A percentile compares a stretch with the other conserved stretches of the same genome.
phyloP scores from a whole-genome alignment of 352 stramenopile genomes.

The Globisporangium nunn region DNA sequence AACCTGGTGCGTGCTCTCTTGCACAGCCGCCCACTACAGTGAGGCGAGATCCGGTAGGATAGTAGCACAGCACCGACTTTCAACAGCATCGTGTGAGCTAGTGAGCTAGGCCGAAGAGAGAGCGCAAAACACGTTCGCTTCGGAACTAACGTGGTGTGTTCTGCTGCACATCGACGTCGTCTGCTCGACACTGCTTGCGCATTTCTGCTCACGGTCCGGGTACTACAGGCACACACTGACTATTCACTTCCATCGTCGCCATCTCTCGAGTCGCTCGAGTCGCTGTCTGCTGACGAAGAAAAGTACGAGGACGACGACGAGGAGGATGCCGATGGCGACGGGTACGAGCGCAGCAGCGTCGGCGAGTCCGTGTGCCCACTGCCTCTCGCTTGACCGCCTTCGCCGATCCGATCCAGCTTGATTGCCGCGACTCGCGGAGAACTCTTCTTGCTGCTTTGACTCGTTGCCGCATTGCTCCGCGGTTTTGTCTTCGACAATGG shows the following conservation, averaged over 20 bases:
- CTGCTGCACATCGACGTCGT: background rate
- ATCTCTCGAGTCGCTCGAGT: slow-evolving; percentile 43
- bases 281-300: slow-evolving; percentile 65
- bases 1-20: too few species aligned
- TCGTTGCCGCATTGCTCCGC: background rate
- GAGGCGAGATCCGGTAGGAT: too few species aligned
- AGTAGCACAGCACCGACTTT: too few species aligned
- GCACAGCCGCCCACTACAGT: too few species aligned
- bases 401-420: slow-evolving; percentile 9
- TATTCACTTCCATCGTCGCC: slow-evolving; percentile 30
- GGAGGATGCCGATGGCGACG: slow-evolving; percentile 48
- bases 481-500: slow-evolving; percentile 17
- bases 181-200: background rate
- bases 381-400: background rate
- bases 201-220: background rate
- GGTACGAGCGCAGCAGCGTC: slow-evolving; percentile 48
- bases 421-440: slow-evolving; percentile 9
- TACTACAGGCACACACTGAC: background rate
- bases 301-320: slow-evolving; percentile 84
- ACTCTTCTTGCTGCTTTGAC: slow-evolving; percentile 8
- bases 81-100: too few species aligned
- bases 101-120: too few species aligned
- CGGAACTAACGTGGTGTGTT: background rate
- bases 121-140: too few species aligned
- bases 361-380: slow-evolving; percentile 25